Conservation (phyloP, 1,284 basidiomycete genomes). For the Leccinum fuscescens region DNA sequence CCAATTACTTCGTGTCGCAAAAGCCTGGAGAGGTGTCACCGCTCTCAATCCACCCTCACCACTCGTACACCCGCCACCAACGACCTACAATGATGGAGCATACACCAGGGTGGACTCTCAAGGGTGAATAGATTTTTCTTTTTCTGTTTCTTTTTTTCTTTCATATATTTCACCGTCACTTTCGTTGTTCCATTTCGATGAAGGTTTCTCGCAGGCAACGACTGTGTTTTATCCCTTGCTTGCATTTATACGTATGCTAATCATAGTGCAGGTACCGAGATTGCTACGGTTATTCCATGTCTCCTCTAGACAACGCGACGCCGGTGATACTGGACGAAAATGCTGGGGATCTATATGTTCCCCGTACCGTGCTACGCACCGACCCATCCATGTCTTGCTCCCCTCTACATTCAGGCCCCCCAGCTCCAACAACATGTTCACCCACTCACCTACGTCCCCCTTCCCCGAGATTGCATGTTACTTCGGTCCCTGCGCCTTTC, state of each 20-base stretch:
- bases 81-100: conserved; percentile 20
- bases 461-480: conserved; percentile 29
- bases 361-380: conserved; percentile 25
- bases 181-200: conserved; percentile 1
- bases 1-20: conserved; percentile 56
- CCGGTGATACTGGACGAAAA: conserved; percentile 31
- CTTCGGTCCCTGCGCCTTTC: conserved; percentile 31
- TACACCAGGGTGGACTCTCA: conserved; percentile 28
- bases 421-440: conserved; percentile 18
- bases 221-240: conserved; percentile 7
- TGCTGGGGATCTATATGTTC: conserved; percentile 16
- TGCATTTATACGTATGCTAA: conserved; percentile 22
- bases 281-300: conserved; percentile 34
- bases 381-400: conserved; percentile 12
- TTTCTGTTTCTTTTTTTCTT: background rate
- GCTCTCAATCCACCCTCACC: conserved; percentile 45
- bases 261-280: conserved; percentile 27
- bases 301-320: conserved; percentile 30
- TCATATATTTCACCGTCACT: background rate
- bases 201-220: conserved; percentile 17
- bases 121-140: conserved; percentile 27
- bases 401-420: conserved; percentile 1
- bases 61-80: conserved; percentile 22
- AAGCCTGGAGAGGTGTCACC: conserved; percentile 67
- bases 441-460: conserved; percentile 30